Conservation (phyloP, 202 grass and related monocot species). For the Dendrocalamus latiflorus region DNA sequence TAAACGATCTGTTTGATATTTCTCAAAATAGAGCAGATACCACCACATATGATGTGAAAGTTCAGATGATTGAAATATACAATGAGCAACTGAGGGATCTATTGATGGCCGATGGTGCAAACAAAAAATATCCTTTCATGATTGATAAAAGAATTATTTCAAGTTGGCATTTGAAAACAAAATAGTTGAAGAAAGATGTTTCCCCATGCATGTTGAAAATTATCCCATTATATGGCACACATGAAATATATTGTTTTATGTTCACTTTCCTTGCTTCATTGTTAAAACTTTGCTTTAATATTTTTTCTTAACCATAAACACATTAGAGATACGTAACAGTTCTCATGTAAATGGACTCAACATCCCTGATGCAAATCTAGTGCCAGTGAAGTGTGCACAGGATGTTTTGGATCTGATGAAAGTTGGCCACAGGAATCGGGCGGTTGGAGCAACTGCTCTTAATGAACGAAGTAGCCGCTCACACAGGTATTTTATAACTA, state of each 20-base stretch:
- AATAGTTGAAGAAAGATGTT: neutral
- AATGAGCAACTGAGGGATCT: slow-evolving; percentile 96
- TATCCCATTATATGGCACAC: neutral
- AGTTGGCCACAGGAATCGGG: slow-evolving; percentile 62
- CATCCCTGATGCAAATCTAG: slow-evolving; percentile 78
- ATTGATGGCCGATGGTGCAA: slow-evolving; percentile 52
- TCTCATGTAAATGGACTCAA: slow-evolving; percentile 86
- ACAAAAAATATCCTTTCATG: slow-evolving; percentile 79
- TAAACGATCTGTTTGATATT: slow-evolving; percentile 71
- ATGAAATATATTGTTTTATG: neutral
- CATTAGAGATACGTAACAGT: slow-evolving; percentile 83
- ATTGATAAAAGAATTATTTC: neutral
- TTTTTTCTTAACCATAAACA: slow-evolving; percentile 45
- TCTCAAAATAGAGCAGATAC: slow-evolving; percentile 63
- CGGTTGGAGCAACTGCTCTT: slow-evolving; percentile 69
- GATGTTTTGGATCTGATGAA: slow-evolving; percentile 89
- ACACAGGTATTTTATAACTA: slow-evolving; percentile 56
- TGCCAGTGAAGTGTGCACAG: slow-evolving; percentile 62
- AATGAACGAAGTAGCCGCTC: slow-evolving; percentile 94
- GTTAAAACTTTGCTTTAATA: neutral
- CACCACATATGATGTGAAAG: slow-evolving; percentile 47
- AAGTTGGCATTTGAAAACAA: neutral
- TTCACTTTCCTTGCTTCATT: neutral
- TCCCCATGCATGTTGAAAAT: too few species aligned
- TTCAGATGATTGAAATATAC: slow-evolving; percentile 96